Evolutionary conservation across 106 monocot genomes (phyloP).

Genomic region (Amphibolis antarctica): DNA sequence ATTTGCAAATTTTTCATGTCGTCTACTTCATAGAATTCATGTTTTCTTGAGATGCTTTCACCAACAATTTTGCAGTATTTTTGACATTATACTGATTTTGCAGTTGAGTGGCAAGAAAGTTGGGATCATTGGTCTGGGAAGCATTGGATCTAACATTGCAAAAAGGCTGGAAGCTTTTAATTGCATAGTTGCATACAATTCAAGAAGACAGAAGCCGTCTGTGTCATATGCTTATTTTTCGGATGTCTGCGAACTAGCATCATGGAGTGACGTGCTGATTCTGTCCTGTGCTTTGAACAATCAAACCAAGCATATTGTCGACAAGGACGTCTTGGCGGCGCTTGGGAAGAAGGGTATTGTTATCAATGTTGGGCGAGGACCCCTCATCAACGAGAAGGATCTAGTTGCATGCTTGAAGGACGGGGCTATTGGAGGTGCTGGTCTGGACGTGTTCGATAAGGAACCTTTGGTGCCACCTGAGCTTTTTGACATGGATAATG

Average conservation of each 20-base stretch:
- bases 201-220: conserved; percentile 4
- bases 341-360: conserved; percentile 48
- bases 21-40: too few relatives aligned
- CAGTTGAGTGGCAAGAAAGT: conserved; percentile 13
- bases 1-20: too few relatives aligned
- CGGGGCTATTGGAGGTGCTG: conserved; percentile 48
- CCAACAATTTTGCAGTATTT: too few relatives aligned
- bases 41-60: too few relatives aligned
- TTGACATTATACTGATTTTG: too few relatives aligned
- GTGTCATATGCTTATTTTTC: conserved; percentile 5
- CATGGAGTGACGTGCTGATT: conserved; percentile 36
- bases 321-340: conserved; percentile 41
- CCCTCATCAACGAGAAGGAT: conserved; percentile 10
- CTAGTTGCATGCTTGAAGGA: conserved; percentile 6
- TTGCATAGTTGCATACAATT: conserved; percentile 7
- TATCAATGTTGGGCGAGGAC: conserved; percentile 11
- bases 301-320: conserved; percentile 55
- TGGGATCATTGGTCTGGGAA: conserved; percentile 26
- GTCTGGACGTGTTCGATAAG: conserved; percentile 69
- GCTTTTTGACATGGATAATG: conserved; percentile 47
- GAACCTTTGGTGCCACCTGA: conserved; percentile 42
- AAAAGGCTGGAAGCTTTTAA: conserved; percentile 54
- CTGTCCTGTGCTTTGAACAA: conserved; percentile 38
- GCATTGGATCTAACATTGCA: conserved; percentile 42
- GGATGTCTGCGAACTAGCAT: conserved; percentile 25